Conservation (phyloP, 2,329 filamentous ascomycete species). For the Ophiosphaerella narmari region DNA sequence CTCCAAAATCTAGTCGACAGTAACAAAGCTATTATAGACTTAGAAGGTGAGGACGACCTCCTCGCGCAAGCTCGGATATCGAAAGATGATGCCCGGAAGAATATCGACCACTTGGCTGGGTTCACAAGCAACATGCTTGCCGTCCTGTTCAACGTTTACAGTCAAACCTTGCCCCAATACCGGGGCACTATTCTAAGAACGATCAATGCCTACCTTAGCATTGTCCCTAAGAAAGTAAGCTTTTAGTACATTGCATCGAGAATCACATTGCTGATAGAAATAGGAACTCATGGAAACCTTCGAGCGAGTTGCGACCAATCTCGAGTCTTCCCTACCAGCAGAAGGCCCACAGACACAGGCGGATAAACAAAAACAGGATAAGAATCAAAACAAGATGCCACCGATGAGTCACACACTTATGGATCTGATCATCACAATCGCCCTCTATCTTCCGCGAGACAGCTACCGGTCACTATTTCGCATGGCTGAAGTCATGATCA, state of each 20-base stretch:
- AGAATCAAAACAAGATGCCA: constrained; percentile 74
- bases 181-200: constrained; percentile 89
- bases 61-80: constrained; percentile 78
- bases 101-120: constrained; percentile 76
- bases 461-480: constrained; percentile 85
- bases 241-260: no score
- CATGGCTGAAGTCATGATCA: constrained; percentile 81
- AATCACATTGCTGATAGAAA: no score
- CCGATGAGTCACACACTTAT: constrained; percentile 93
- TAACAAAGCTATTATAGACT: constrained; percentile 76
- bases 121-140: constrained; percentile 90
- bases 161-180: constrained; percentile 90
- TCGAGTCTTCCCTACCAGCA: constrained; percentile 71
- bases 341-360: constrained; percentile 66
- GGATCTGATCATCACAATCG: constrained; percentile 95
- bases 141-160: constrained; percentile 99
- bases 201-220: constrained; percentile 92
- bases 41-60: constrained; percentile 72
- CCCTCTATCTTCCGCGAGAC: constrained; percentile 85
- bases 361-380: constrained; percentile 64
- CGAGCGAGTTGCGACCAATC: constrained; percentile 80
- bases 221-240: constrained; percentile 66
- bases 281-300: constrained; percentile 85
- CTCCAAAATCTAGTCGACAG: constrained; percentile 89
- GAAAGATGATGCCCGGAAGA: constrained; percentile 74